Evolutionary conservation across 2,329 filamentous ascomycete genomes (phyloP), one percentile per base, ranked within the genome.

Genomic region (Beauveria caledonica): DNA sequence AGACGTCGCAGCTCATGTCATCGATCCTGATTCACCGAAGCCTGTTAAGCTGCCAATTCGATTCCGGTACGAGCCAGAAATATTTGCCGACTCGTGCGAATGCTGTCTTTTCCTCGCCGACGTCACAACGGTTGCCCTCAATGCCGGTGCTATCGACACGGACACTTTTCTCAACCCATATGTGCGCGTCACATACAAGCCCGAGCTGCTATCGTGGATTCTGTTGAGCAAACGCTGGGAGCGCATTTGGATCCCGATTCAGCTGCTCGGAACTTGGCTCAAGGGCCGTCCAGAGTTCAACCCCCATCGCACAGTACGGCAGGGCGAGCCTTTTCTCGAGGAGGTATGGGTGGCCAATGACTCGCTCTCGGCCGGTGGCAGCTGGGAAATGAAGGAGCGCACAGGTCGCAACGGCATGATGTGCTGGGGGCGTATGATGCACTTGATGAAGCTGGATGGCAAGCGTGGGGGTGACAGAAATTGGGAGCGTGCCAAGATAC

Each of bases 151-250:
- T 1, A 65, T 69, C 10, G 77, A 82, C 44, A 79, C 80, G 0
- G 85, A 83, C 2, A 85, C 90, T 56, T 91, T 84, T 68, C 83
- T 91, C 77, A 92, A 92, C 68, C 88, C 88, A 0, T 91, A 83
- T 67, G 81, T 92, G 48, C 83, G 88, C 19, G 86, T 89, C 5
- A 85, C 88, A 1, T 91, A 92, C 69, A 80, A 82, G 51, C 72
- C 76, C 33, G 68, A 69, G 4, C 83, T 84, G 0, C 77, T 88
- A 9, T 73, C 74, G 1, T 86, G 83, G 81, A 76, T 90, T 2
- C 73, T 77, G 2, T 72, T 85, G 29, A 81, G 82, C 5, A 81
- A 83, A 62, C 82, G 85, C 13, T 86, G 88, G 66, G 88, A 92
- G 71, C 76, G 83, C 5, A 75, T 91, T 0, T 86, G 88, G 63